Percentiles rank a stretch among this genome's conserved stretches.
phyloP scores from a whole-genome alignment of 2,329 filamentous ascomycete species.

The Taxawa tesnikishii region DNA sequence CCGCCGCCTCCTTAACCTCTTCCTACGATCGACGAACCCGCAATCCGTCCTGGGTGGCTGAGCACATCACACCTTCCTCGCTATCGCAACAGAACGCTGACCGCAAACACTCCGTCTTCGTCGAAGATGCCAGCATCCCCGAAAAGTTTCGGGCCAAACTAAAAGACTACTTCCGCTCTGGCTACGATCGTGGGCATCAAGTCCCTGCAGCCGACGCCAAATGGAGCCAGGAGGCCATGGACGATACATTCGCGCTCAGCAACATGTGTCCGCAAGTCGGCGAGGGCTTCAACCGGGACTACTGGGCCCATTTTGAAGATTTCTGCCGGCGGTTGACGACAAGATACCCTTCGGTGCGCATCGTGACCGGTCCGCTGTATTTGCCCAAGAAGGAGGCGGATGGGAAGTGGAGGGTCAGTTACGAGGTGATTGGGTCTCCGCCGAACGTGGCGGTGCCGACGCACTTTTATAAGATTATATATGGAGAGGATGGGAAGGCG shows the following conservation, averaged over 20 bases:
- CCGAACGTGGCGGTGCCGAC: slow-evolving; percentile 93
- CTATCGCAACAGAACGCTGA: slow-evolving; percentile 65
- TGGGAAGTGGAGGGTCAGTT: slow-evolving; percentile 88
- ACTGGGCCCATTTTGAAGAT: slow-evolving; percentile 98
- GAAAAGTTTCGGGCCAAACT: slow-evolving; percentile 79
- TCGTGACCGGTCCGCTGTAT: slow-evolving; percentile 90
- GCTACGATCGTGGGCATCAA: slow-evolving; percentile 93
- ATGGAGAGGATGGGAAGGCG: slow-evolving; percentile 66
- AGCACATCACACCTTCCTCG: slow-evolving; percentile 89
- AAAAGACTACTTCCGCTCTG: slow-evolving; percentile 87
- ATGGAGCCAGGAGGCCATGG: slow-evolving; percentile 89
- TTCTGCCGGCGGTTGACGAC: slow-evolving; percentile 78
- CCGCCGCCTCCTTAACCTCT: slow-evolving; percentile 65
- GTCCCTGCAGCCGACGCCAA: slow-evolving; percentile 93
- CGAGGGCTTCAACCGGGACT: slow-evolving; percentile 96
- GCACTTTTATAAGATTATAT: slow-evolving; percentile 99
- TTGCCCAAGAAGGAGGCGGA: slow-evolving; percentile 74
- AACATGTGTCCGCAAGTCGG: slow-evolving; percentile 99
- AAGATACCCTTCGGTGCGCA: slow-evolving; percentile 73
- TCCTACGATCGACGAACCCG: slow-evolving; percentile 81
- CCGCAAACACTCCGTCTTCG: slow-evolving; percentile 70
- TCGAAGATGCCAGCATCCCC: slow-evolving; percentile 70
- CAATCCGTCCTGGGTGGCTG: slow-evolving; percentile 84
- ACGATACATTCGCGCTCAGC: slow-evolving; percentile 81
- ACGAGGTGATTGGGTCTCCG: slow-evolving; percentile 90